Conservation (phyloP, 805 yeast genomes). For the Candida stauntonica region DNA sequence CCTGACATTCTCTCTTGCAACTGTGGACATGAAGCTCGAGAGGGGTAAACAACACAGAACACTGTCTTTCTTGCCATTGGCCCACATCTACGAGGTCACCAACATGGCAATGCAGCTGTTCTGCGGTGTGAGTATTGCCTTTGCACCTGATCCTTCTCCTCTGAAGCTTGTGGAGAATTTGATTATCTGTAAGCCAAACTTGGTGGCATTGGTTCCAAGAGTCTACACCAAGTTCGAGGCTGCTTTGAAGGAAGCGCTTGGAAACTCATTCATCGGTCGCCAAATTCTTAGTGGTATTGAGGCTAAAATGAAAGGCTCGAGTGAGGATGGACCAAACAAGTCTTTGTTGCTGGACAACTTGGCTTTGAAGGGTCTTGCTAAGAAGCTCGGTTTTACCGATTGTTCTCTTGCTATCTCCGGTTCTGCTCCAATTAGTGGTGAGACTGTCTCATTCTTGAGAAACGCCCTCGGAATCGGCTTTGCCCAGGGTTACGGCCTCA, state of each 20-base stretch:
- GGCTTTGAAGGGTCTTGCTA: constrained; percentile 35
- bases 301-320: constrained; percentile 11
- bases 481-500: constrained; percentile 55
- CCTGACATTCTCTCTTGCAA: constrained; percentile 26
- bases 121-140: constrained; percentile 41
- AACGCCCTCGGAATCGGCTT: constrained; percentile 43
- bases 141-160: constrained; percentile 42
- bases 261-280: constrained; percentile 12
- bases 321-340: constrained; percentile 6
- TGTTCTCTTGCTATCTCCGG: constrained; percentile 37
- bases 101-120: constrained; percentile 29
- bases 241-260: constrained; percentile 32
- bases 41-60: constrained; percentile 27
- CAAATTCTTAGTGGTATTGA: constrained; percentile 15
- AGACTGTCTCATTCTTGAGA: constrained; percentile 49
- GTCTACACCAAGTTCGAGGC: constrained; percentile 51
- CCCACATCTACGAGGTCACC: constrained; percentile 56
- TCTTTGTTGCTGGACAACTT: constrained; percentile 11
- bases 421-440: constrained; percentile 58
- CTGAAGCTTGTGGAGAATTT: constrained; percentile 47
- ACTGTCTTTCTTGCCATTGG: constrained; percentile 47
- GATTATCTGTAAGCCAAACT: constrained; percentile 40
- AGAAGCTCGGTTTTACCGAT: constrained; percentile 36
- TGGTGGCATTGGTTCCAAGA: constrained; percentile 51
- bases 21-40: constrained; percentile 7